Evolutionary conservation across 1,284 basidiomycete genomes (phyloP), one percentile per base, ranked within the genome.

Genomic region (Ustilago loliicola): DNA sequence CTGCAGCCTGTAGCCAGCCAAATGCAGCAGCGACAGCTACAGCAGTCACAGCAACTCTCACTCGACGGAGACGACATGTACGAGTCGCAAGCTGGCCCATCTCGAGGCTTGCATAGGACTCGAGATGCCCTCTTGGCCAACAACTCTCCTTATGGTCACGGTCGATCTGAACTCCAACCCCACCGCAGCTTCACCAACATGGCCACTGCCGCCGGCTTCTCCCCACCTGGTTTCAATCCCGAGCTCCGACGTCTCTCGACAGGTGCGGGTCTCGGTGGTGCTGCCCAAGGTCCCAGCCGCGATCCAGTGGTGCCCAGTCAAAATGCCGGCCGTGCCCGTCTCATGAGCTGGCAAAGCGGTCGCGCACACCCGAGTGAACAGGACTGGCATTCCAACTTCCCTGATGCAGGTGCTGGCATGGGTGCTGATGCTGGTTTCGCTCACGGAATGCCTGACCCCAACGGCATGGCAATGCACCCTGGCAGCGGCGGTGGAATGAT

Each of bases 341-440:
- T 72, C 15, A 70, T 77, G 75, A 77, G 74, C 62, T 77, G 74
- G 74, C 74, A 77, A 59, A 72, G 65, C 54, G 47, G 64, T 17
- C 48, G 58, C 2, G 61, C 57, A 19, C 30, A 53, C 25, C 21
- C 59, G 8, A 61, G 62, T 29, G 69, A 77, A 27, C 58, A 64
- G 51, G 67, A 70, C 3, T 72, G 69, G 69, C 68, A 72, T 40
- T 61, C 63, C 19, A 65, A 53, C 29, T 52, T 72, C 11, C 55
- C 61, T 5, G 74, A 72, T 17, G 25, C 69, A 2, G 23, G 52
- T n/a, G 25, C 55, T 10, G 47, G 51, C n/a, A 25, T 21, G 13
- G 38, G 36, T 52, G 45, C 34, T 11, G 64, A 63, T 23, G 61
- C 53, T 30, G 52, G 62, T 3, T 57, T 54, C n/a, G 60, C 55